These are phyloP conservation scores for Karstenula rhodostoma DNA, from an alignment of 2,329 filamentous ascomycete species.

Conservation along the genomic window DNA sequence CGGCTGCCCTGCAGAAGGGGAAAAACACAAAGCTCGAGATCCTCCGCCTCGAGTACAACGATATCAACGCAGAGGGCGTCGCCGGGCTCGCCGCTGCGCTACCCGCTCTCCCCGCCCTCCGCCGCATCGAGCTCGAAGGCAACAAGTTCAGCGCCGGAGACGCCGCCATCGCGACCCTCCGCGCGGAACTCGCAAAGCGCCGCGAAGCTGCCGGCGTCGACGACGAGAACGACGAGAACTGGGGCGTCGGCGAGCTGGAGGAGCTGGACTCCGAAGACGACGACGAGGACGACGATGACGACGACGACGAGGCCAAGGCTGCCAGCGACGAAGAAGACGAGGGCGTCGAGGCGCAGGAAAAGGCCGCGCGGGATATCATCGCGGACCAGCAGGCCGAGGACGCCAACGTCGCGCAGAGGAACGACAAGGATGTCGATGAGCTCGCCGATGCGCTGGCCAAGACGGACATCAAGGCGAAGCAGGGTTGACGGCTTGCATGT, in stretches of 20 bases:
- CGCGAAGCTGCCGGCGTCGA: conserved; percentile 63
- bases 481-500: neutral
- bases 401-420: conserved; percentile 73
- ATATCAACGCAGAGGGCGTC: conserved; percentile 81
- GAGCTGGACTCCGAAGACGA: conserved; percentile 89
- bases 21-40: conserved; percentile 81
- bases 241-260: conserved; percentile 67
- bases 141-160: conserved; percentile 95
- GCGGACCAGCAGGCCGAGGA: conserved; percentile 77
- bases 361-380: conserved; percentile 63
- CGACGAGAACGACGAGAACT: conserved; percentile 62
- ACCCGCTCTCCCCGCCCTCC: conserved; percentile 75
- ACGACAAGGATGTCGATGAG: conserved; percentile 82
- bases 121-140: conserved; percentile 91
- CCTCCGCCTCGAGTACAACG: conserved; percentile 90
- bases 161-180: conserved; percentile 71
- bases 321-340: conserved; percentile 72
- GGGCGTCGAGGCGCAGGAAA: conserved; percentile 56
- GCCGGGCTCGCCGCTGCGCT: conserved; percentile 75
- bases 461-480: conserved; percentile 57
- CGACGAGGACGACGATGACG: conserved; percentile 73
- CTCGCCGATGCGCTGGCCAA: conserved; percentile 79
- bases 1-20: conserved; percentile 75
- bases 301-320: conserved; percentile 74
- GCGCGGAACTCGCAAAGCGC: conserved; percentile 72